Evolutionary conservation across 2,329 filamentous ascomycete species (phyloP).

Genomic region (Capronia coronata): DNA sequence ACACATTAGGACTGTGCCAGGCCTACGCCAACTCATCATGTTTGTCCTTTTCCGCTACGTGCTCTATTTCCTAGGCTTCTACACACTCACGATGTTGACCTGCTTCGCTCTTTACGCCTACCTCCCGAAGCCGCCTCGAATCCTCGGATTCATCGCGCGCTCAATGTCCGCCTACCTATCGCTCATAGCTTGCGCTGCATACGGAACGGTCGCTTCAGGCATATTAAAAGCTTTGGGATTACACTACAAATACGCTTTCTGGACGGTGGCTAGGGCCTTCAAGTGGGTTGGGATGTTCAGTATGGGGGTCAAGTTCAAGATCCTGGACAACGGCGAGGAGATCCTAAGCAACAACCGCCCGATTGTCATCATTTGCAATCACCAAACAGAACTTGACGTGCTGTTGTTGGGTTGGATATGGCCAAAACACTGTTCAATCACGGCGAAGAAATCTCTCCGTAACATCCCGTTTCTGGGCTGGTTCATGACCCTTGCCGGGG

Average conservation of each 20-base stretch:
- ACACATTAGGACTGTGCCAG: too few relatives aligned
- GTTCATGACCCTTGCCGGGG: slow-evolving; percentile 85
- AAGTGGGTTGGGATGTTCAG: slow-evolving; percentile 67
- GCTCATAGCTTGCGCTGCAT: slow-evolving; percentile 51
- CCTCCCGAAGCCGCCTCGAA: slow-evolving; percentile 32
- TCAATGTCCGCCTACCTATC: slow-evolving; percentile 43
- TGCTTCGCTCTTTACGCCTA: slow-evolving; percentile 44
- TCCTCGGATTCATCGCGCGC: slow-evolving; percentile 42
- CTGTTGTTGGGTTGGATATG: slow-evolving; percentile 85
- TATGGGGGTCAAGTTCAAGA: slow-evolving; percentile 70
- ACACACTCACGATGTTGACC: slow-evolving; percentile 54
- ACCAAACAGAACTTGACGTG: slow-evolving; percentile 94
- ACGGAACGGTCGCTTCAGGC: slow-evolving; percentile 70
- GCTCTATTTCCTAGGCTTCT: slow-evolving; percentile 50
- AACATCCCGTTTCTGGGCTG: slow-evolving; percentile 79
- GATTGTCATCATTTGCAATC: slow-evolving; percentile 87
- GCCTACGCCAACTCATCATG: slow-evolving; percentile 16
- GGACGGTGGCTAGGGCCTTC: slow-evolving; percentile 73
- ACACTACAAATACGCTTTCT: slow-evolving; percentile 72
- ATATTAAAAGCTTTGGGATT: slow-evolving; percentile 60
- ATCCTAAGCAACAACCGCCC: slow-evolving; percentile 63
- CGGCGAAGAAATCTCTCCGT: slow-evolving; percentile 79
- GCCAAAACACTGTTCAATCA: slow-evolving; percentile 85
- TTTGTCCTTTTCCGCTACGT: slow-evolving; percentile 32
- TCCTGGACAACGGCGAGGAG: slow-evolving; percentile 57